These are phyloP conservation scores for Amesomyces nigricolor DNA, from an alignment of 2,329 filamentous ascomycete genomes.

Conservation along the genomic window DNA sequence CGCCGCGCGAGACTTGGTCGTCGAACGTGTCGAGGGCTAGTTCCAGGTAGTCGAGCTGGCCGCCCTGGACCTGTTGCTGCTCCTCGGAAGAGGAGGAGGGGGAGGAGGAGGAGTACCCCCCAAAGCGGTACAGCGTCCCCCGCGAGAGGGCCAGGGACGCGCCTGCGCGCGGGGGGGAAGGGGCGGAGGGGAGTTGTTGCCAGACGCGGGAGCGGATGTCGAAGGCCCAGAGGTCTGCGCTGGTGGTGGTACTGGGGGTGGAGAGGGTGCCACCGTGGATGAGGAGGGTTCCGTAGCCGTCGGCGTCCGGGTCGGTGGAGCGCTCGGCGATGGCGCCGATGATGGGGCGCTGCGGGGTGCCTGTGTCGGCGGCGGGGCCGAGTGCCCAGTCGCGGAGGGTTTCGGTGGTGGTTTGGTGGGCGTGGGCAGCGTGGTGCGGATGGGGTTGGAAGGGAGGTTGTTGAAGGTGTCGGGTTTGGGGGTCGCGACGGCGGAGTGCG, in stretches of 20 bases:
- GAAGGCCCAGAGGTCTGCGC: constrained; percentile 72
- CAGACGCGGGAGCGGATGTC: constrained; percentile 59
- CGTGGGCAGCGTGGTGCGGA: constrained; percentile 22
- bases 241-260: constrained; percentile 44
- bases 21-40: constrained; percentile 52
- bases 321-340: constrained; percentile 51
- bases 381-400: constrained; percentile 53
- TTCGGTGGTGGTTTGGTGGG: constrained; percentile 25
- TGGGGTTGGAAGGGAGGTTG: constrained; percentile 22
- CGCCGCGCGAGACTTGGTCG: constrained; percentile 42
- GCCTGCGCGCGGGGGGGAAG: constrained; percentile 61
- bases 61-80: constrained; percentile 70
- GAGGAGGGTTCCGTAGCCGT: constrained; percentile 63
- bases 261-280: constrained; percentile 68
- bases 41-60: constrained; percentile 61
- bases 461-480: constrained; percentile 50
- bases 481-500: constrained; percentile 58
- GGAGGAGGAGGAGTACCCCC: constrained; percentile 70
- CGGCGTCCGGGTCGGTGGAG: constrained; percentile 54
- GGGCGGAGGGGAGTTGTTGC: constrained; percentile 62
- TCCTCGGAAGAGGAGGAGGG: too few relatives aligned
- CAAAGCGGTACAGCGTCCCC: constrained; percentile 68
- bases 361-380: constrained; percentile 45
- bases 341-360: constrained; percentile 55
- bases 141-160: constrained; percentile 59